Evolutionary conservation across 1,139 yeast species (phyloP).

Genomic region (Zygoascus hellenicus): DNA sequence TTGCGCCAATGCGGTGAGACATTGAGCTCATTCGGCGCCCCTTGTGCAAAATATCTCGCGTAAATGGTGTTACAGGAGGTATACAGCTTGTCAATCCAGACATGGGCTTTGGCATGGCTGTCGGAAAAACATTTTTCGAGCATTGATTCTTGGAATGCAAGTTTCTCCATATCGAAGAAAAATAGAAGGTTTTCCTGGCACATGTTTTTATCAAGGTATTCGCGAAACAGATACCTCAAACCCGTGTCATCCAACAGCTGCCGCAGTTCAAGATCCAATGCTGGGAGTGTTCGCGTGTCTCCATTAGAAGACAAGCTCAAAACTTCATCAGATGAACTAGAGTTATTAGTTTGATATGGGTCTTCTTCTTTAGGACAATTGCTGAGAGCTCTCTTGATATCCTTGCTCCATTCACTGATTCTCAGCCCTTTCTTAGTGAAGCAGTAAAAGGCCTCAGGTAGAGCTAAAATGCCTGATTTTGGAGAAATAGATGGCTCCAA

Average conservation of each 20-base stretch:
- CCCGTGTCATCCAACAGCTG: conserved; percentile 73
- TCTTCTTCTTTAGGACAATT: no score
- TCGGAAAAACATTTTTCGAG: conserved; percentile 16
- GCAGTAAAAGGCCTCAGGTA: conserved; percentile 37
- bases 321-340: not conserved
- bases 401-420: conserved; percentile 36
- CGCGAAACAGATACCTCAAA: conserved; percentile 57
- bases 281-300: not conserved
- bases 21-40: conserved; percentile 68
- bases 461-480: conserved; percentile 19
- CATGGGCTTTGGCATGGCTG: conserved; percentile 32
- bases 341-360: not conserved
- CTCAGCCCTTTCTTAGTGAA: conserved; percentile 38
- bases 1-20: conserved; percentile 55
- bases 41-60: conserved; percentile 59
- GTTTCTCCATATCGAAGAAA: conserved; percentile 51
- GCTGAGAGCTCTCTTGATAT: not conserved
- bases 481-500: conserved; percentile 12
- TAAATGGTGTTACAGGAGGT: conserved; percentile 58
- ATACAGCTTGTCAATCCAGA: conserved; percentile 11
- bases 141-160: conserved; percentile 35
- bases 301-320: not conserved
- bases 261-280: conserved; percentile 33
- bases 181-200: conserved; percentile 77
- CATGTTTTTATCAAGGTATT: conserved; percentile 55